Evolutionary conservation across 1,139 yeast species (phyloP), one percentile per base, ranked within the genome.

Genomic region (Debaryomycetaceae sp.): DNA sequence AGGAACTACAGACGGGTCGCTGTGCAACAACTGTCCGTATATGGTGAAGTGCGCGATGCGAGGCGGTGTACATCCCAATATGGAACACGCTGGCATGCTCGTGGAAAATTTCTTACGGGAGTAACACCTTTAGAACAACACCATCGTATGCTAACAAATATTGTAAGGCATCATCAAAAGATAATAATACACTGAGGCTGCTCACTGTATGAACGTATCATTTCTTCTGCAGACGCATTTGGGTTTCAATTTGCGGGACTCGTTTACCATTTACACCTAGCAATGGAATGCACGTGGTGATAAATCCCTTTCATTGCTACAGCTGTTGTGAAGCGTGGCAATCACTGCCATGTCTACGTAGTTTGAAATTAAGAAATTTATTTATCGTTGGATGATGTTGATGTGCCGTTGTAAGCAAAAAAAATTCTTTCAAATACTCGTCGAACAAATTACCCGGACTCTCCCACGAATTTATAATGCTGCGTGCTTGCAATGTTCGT

Each of bases 1-100:
- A 4, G 58, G 55, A 12, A 62, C 67, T 0, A 32, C 42, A 25
- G 51, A 62, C 49, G 12, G 59, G 37, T 37, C 41, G n/a, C 54
- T 48, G 31, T 76, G 85, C 45, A 55, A 51, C n/a, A 51, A 49
- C 31, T 77, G 86, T 51, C 74, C 67, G 13, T 76, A 68, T 43
- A 52, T 53, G 24, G 30, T 43, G 5, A 45, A 45, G 26, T 64
- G 71, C 36, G 30, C 45, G 3, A 45, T 58, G 10, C 60, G 65
- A 3, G 57, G 56, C 13, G n/a, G n/a, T n/a, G 30, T 29, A 4
- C 25, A 25, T 22, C 22, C 16, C 11, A 26, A 32, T 13, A 36
- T 25, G 13, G 21, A 21, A 14, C 27, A 25, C 7, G 28, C 37
- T 4, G 44, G 44, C 5, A 25, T 32, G 4, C 30, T 30, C 22